Evolutionary conservation across 1,284 basidiomycete species (phyloP).

Genomic region (Leccinum pseudoinsigne): DNA sequence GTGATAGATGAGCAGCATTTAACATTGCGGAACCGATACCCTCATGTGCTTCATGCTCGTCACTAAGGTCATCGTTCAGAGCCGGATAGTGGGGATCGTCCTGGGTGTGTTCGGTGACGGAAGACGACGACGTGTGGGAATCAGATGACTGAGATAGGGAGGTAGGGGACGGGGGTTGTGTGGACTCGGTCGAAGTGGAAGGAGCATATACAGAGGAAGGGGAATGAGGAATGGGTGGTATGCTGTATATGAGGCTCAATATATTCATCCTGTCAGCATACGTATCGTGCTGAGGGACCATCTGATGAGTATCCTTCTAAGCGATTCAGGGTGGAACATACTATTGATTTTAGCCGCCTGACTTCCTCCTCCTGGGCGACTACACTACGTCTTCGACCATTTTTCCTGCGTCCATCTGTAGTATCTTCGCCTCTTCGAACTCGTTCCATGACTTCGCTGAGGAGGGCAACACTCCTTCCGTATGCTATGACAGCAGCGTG

Average conservation of each 20-base stretch:
- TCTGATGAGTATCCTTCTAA: conserved; percentile 15
- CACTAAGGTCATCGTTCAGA: conserved; percentile 31
- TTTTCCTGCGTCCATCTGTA: conserved; percentile 56
- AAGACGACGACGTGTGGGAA: conserved; percentile 39
- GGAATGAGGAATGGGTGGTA: conserved; percentile 69
- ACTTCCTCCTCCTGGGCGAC: conserved; percentile 86
- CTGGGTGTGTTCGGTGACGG: conserved; percentile 38
- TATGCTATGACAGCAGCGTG: conserved; percentile 80
- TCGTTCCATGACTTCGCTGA: conserved; percentile 86
- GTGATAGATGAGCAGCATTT: conserved; percentile 42
- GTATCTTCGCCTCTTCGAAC: conserved; percentile 81
- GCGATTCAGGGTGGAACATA: conserved; percentile 42
- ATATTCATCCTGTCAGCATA: conserved; percentile 89
- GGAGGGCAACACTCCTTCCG: conserved; percentile 75
- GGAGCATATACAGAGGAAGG: conserved; percentile 53
- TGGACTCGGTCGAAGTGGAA: conserved; percentile 52
- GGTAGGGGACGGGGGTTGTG: conserved; percentile 48
- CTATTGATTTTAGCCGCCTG: conserved; percentile 75
- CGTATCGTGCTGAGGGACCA: conserved; percentile 68
- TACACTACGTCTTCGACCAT: conserved; percentile 69
- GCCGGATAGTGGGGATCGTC: conserved; percentile 32
- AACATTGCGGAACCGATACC: conserved; percentile 50
- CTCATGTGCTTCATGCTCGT: conserved; percentile 44
- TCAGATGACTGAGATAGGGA: conserved; percentile 57
- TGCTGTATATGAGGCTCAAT: conserved; percentile 81